Evolutionary conservation across 2,329 filamentous ascomycete genomes (phyloP).

Genomic region (Fusarium sp.): DNA sequence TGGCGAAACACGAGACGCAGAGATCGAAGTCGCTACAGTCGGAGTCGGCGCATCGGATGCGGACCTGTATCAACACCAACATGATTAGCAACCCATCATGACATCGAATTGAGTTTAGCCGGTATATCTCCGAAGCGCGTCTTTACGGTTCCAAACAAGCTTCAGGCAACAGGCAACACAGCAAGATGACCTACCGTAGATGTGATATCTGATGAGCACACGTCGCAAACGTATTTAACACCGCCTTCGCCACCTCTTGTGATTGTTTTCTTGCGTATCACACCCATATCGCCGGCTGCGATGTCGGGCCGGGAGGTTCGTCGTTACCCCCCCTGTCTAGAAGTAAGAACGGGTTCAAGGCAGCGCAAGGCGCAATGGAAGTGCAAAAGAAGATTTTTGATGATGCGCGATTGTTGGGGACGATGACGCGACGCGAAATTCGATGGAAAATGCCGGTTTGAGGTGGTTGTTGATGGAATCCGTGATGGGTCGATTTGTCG

Average conservation of each 20-base stretch:
- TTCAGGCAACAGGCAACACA: conserved; percentile 5
- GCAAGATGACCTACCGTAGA: conserved; percentile 75
- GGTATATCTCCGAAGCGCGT: conserved; percentile 38
- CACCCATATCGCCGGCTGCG: conserved; percentile 71
- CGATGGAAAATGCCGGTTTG: conserved; percentile 42
- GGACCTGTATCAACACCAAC: conserved; percentile 67
- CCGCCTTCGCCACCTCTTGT: conserved; percentile 85
- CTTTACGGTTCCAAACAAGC: conserved; percentile 3
- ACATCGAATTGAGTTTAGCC: conserved; percentile 34
- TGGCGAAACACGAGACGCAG: conserved; percentile 92
- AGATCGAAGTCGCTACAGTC: conserved; percentile 94
- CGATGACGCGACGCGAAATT: conserved; percentile 36
- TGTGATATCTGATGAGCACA: conserved; percentile 95
- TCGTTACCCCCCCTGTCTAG: conserved; percentile 39
- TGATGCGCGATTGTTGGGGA: conserved; percentile 26
- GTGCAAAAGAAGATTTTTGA: conserved; percentile 12
- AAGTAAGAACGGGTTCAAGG: conserved; percentile 22
- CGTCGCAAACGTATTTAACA: conserved; percentile 96
- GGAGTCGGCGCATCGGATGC: conserved; percentile 87
- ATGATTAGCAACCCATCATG: conserved; percentile 36
- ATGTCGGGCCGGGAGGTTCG: conserved; percentile 37
- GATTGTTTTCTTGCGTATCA: conserved; percentile 95
- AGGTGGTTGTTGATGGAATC: conserved; percentile 41
- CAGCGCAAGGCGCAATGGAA: conserved; percentile 26
- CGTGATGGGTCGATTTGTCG: conserved; percentile 34